Evolutionary conservation across 2,329 filamentous ascomycete species (phyloP).

Genomic region (Venturia oleaginea): DNA sequence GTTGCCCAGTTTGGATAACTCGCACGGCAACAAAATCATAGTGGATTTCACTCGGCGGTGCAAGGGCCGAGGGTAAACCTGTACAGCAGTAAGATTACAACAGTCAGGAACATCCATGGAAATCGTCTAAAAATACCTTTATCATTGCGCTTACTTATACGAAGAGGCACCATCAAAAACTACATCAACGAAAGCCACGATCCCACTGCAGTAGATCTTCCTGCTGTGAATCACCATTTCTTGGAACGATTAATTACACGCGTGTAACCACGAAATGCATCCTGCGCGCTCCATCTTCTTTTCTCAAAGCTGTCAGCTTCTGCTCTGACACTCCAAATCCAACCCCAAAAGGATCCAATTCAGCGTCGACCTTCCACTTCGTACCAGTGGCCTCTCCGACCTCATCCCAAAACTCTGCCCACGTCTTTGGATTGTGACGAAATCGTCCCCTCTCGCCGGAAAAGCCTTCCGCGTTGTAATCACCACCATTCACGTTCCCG

Average conservation of each 20-base stretch:
- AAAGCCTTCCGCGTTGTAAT: conserved; percentile 16
- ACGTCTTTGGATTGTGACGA: conserved; percentile 27
- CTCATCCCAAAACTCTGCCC: conserved; percentile 31
- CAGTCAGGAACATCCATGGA: no score
- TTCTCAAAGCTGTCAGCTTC: conserved; percentile 4
- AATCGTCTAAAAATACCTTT: no score
- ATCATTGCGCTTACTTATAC: not conserved
- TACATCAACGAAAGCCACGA: not conserved
- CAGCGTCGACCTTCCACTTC: conserved; percentile 10
- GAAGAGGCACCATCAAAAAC: not conserved
- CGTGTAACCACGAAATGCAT: conserved; percentile 13
- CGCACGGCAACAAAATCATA: no score
- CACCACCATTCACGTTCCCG: conserved; percentile 25
- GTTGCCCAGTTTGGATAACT: no score
- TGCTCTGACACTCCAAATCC: not conserved
- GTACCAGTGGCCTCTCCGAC: conserved; percentile 16
- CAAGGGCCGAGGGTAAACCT: no score
- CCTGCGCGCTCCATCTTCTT: not conserved
- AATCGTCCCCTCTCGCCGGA: conserved; percentile 19
- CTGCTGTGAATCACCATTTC: not conserved
- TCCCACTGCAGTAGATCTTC: not conserved
- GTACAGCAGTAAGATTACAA: no score
- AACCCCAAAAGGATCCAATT: not conserved
- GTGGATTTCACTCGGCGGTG: no score
- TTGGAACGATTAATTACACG: not conserved